phyloP scores from a whole-genome alignment of 2,329 filamentous ascomycete species.

The Aspergillus floridensis region DNA sequence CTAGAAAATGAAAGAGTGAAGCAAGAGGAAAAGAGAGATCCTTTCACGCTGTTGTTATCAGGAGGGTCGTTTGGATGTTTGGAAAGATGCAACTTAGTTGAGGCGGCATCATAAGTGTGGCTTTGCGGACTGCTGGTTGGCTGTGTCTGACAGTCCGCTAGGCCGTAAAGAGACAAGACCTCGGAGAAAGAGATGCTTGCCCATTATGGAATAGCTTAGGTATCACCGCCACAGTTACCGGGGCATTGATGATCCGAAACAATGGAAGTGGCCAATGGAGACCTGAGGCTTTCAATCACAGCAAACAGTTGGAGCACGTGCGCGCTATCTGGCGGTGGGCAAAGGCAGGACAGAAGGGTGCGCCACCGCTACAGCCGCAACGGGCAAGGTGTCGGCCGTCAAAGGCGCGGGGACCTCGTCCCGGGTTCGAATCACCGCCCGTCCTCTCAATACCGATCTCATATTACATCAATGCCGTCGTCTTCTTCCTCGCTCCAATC shows the following conservation, averaged over 20 bases:
- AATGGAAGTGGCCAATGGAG: neutral
- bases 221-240: conserved; percentile 9
- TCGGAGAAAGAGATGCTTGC: conserved; percentile 7
- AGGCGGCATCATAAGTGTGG: conserved; percentile 18
- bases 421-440: conserved; percentile 1
- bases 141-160: conserved; percentile 8
- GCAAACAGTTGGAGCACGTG: conserved; percentile 11
- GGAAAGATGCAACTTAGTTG: conserved; percentile 6
- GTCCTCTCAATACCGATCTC: neutral
- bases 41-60: conserved; percentile 5
- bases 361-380: conserved; percentile 2
- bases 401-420: conserved; percentile 2
- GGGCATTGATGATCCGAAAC: neutral
- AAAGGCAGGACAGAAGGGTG: conserved; percentile 1
- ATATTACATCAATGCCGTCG: conserved; percentile 6
- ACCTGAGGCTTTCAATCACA: conserved; percentile 6
- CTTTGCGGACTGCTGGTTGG: conserved; percentile 15
- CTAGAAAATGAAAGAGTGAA: neutral
- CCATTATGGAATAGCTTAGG: neutral
- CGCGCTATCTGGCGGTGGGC: conserved; percentile 3
- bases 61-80: conserved; percentile 10
- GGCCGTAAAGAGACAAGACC: conserved; percentile 5
- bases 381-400: neutral
- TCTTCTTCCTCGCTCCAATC: neutral
- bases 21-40: conserved; percentile 6